phyloP scores from a whole-genome alignment of 2,329 filamentous ascomycete species.

The Ophiosphaerella herpotricha region DNA sequence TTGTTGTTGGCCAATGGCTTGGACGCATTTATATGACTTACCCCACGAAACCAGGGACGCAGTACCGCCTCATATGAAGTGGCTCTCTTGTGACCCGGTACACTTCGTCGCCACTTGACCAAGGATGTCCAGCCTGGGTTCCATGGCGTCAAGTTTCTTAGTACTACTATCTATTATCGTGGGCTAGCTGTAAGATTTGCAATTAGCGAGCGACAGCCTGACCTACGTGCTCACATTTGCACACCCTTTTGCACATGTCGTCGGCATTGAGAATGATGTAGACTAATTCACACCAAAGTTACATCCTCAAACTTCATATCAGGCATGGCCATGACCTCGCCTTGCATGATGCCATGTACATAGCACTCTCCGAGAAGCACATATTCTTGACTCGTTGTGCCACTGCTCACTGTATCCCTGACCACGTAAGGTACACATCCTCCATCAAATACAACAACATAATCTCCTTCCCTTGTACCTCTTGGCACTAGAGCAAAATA shows the following conservation, averaged over 20 bases:
- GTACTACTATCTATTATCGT: background rate
- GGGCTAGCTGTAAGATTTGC: background rate
- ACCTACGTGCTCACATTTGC: background rate
- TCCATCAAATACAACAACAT: constrained; percentile 21
- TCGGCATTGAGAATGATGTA: background rate
- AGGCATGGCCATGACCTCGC: constrained; percentile 16
- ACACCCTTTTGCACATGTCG: too few species aligned
- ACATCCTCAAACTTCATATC: constrained; percentile 12
- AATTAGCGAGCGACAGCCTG: background rate
- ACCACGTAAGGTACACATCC: constrained; percentile 27
- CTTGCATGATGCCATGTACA: constrained; percentile 30
- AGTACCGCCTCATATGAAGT: constrained; percentile 8
- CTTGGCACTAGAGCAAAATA: constrained; percentile 30
- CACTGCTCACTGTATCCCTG: background rate
- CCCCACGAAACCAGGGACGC: constrained; percentile 3
- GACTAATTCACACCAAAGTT: constrained; percentile 10
- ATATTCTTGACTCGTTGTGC: background rate
- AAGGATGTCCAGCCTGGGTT: constrained; percentile 2
- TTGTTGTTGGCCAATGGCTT: constrained; percentile 22
- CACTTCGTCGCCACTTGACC: background rate
- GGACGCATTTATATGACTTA: constrained; percentile 13
- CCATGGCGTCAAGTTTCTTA: background rate
- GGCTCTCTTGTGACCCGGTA: constrained; percentile 13
- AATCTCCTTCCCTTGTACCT: constrained; percentile 16
- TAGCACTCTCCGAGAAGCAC: constrained; percentile 29